phyloP scores from a whole-genome alignment of 2,329 filamentous ascomycete species.

The Aureobasidium sp. region DNA sequence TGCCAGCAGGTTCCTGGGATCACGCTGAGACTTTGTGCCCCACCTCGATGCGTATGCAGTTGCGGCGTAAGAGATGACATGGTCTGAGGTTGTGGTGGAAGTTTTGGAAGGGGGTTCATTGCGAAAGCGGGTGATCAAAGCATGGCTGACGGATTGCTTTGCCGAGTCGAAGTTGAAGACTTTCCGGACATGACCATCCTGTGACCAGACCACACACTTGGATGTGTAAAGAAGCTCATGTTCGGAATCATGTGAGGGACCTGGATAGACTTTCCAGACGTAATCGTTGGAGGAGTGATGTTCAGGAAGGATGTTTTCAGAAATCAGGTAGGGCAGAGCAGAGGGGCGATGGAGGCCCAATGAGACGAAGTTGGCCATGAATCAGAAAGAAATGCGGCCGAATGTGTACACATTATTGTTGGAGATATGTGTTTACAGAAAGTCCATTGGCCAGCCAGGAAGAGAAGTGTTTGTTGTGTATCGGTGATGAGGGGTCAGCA shows the following conservation, averaged over 20 bases:
- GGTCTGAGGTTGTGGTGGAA: background rate
- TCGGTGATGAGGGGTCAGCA: background rate
- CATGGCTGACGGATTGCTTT: slow-evolving; percentile 78
- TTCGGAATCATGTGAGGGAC: slow-evolving; percentile 44
- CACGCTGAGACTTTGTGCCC: slow-evolving; percentile 1
- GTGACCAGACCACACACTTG: slow-evolving; percentile 78
- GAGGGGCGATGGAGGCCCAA: slow-evolving; percentile 85
- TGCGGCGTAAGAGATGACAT: background rate
- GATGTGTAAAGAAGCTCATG: slow-evolving; percentile 76
- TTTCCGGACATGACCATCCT: slow-evolving; percentile 76
- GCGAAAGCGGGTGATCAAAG: slow-evolving; percentile 71
- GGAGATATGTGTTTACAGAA: background rate
- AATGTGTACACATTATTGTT: background rate
- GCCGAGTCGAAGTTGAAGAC: slow-evolving; percentile 81
- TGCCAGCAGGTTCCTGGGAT: background rate
- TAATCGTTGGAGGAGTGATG: slow-evolving; percentile 63
- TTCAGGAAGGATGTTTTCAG: slow-evolving; percentile 66
- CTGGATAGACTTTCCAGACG: slow-evolving; percentile 61
- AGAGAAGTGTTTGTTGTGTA: background rate
- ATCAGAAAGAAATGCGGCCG: background rate
- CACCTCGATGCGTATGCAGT: background rate
- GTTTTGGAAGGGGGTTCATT: background rate
- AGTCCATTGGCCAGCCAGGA: background rate
- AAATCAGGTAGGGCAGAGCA: slow-evolving; percentile 73
- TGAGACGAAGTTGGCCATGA: slow-evolving; percentile 85